Base-by-base conservation (phyloP, 164 flowering plant species). In the Magnolia sinica region DNA sequence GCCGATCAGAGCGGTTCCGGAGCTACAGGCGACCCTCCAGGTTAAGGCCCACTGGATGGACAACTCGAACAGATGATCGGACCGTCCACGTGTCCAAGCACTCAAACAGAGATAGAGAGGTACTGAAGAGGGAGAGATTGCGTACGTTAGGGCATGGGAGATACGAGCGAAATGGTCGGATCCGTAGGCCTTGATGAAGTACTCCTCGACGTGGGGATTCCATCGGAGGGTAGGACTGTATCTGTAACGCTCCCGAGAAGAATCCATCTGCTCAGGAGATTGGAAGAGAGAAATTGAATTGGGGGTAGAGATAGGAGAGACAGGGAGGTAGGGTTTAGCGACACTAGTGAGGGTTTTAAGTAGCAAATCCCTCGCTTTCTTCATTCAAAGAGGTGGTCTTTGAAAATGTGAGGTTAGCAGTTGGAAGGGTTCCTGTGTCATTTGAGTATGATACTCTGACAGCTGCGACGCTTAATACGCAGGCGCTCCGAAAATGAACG, bases 111-210 rank as follows among this genome's bases (percentile, higher is more conserved):
- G 27, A 7, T 24, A 4, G 71, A 27, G 14, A 7, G 10, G 27
- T 7, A 68, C 45, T 37, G 11, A 14, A 14, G 7, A 31, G 18
- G 71, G n/a, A 23, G 52, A 68, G 13, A 9, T 3, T 37, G 70
- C 79, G 10, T 87, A 90, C 95, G 97, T 89, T 49, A 95, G 88
- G 81, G 97, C 89, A 74, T 84, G 76, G 75, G 95, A 90, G 80
- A 94, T 91, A 71, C 82, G 87, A 58, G 87, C 68, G 82, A 95
- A 95, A 76, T 87, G 91, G 0, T 90, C 83, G 23, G 88, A 73
- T 55, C 98, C 98, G 64, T 95, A 95, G 8, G 97, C 98, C 45
- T 86, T 85, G 82, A 83, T 70, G 85, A 95, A 90, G 84, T 95
- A 92, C 14, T 85, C 88, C 75, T 91, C 89, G 0, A 95, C 94